Conservation (phyloP, 768 basidiomycete genomes). For the Trametes villosa region DNA sequence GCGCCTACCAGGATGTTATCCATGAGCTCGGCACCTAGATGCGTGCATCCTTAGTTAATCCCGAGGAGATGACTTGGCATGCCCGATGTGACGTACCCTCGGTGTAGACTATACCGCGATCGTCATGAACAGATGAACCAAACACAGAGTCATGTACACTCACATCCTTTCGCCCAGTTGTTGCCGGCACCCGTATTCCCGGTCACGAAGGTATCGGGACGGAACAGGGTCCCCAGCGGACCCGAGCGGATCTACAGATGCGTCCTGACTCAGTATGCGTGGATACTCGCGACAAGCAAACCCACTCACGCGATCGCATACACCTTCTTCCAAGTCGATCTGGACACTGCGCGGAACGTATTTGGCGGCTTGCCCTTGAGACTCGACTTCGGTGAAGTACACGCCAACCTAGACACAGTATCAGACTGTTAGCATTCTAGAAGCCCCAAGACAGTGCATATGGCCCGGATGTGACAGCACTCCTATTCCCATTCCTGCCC, state of each 20-base stretch:
- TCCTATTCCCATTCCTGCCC: too few relatives aligned
- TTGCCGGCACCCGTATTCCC: constrained; percentile 77
- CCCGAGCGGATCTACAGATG: constrained; percentile 64
- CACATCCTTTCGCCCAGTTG: constrained; percentile 96
- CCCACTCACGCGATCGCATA: constrained; percentile 74
- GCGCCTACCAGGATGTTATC: constrained; percentile 70
- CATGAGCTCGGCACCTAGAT: constrained; percentile 84
- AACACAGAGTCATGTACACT: constrained; percentile 34
- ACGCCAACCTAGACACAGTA: constrained; percentile 64
- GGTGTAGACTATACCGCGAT: constrained; percentile 67
- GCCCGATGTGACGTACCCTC: constrained; percentile 59
- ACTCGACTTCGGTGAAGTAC: constrained; percentile 77
- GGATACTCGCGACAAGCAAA: not conserved
- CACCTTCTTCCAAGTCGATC: constrained; percentile 88
- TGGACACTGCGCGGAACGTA: constrained; percentile 92
- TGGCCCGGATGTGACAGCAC: too few relatives aligned
- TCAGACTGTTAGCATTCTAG: too few relatives aligned
- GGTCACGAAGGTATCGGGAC: constrained; percentile 84
- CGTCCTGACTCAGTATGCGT: not conserved
- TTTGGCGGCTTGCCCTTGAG: constrained; percentile 52
- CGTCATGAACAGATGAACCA: constrained; percentile 25
- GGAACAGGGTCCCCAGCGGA: constrained; percentile 73
- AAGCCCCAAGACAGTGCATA: too few relatives aligned
- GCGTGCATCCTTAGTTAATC: not conserved
- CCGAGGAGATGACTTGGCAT: not conserved